Base-by-base conservation (phyloP, 441 rosid species). In the Pelargonium citronellum region DNA sequence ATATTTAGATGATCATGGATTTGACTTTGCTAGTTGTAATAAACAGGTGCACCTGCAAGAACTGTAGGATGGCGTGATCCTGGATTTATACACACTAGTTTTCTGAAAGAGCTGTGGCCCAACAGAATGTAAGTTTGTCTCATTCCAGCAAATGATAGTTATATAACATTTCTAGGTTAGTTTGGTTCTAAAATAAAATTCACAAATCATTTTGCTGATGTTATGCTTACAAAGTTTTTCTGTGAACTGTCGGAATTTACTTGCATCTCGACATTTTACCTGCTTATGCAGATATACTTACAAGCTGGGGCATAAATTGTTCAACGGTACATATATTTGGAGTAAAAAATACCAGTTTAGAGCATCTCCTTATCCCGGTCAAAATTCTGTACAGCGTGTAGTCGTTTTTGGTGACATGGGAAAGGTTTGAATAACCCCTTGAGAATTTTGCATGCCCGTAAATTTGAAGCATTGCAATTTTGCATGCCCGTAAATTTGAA, bases 11-110 rank as follows among this genome's bases (percentile, higher is more conserved):
- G 41, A 37, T 37, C 41, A 37, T 37, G 8, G 41, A 37, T 37
- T 37, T 37, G 47, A n/a, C 34, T 13, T 70, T 55, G 12, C 46
- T 16, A 37, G 12, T 8, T 16, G 5, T 16, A 16, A 9, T 67
- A 68, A 73, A 58, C 74, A 93, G 98, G 96, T 79, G 66, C 84
- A 69, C 96, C 98, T 44, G 98, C 98, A 62, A 80, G 97, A 58
- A 82, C 89, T 0, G 92, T 90, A 74, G 98, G 97, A 7, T 94
- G 98, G 98, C 95, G 97, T 64, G 97, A 91, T 79, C 96, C 96
- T 9, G 98, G 97, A 71, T 91, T 87, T 79, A 86, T 87, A 64
- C 98, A 94, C 78, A 94, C 97, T 6, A 72, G 95, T 84, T 94
- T 89, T 81, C 64, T 94, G 81, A 90, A 90, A 79, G 77, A 94